A percentile compares a stretch with the other conserved stretches of the same genome.
Evolutionary conservation across 2,329 filamentous ascomycete genomes (phyloP).

Genomic region (Dendrostoma leiphaemia): DNA sequence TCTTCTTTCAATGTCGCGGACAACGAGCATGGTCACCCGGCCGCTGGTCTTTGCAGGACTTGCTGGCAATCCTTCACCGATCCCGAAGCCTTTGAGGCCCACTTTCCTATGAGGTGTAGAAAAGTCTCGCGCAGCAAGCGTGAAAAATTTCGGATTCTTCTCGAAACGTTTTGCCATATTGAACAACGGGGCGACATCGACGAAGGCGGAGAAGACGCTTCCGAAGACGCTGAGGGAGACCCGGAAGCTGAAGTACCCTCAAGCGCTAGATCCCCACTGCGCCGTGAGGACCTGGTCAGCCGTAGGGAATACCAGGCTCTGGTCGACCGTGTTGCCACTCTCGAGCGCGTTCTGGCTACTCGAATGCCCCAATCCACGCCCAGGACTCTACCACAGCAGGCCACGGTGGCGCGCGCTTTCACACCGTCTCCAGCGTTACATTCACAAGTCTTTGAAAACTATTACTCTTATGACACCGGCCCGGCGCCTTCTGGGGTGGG

Average conservation of each 20-base stretch:
- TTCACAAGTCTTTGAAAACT: slow-evolving; percentile 3
- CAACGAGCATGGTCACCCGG: slow-evolving; percentile 24
- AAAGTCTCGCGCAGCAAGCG: slow-evolving; percentile 16
- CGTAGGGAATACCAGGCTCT: slow-evolving; percentile 12
- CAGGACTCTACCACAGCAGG: slow-evolving; percentile 9
- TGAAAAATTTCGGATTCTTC: slow-evolving; percentile 15
- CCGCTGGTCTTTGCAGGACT: slow-evolving; percentile 29
- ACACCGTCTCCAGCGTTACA: slow-evolving; percentile 6
- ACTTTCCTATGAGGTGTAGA: slow-evolving; percentile 21
- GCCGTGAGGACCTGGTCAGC: neutral
- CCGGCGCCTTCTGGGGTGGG: neutral
- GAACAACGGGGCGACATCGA: neutral
- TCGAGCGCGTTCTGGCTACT: slow-evolving; percentile 10
- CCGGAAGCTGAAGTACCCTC: neutral
- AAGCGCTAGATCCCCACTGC: neutral
- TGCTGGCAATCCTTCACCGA: slow-evolving; percentile 31
- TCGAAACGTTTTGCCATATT: slow-evolving; percentile 12
- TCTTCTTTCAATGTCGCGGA: slow-evolving; percentile 30
- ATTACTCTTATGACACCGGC: slow-evolving; percentile 9
- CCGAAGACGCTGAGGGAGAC: slow-evolving; percentile 5
- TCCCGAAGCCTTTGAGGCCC: slow-evolving; percentile 24
- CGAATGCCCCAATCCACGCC: slow-evolving; percentile 2
- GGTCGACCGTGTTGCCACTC: slow-evolving; percentile 8
- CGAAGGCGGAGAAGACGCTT: neutral
- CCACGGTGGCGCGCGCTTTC: slow-evolving; percentile 6